A percentile compares a stretch with the other conserved stretches of the same genome.
Evolutionary conservation across 83 land plant genomes (phyloP).

Genomic region (Isoetes engelmannii): DNA sequence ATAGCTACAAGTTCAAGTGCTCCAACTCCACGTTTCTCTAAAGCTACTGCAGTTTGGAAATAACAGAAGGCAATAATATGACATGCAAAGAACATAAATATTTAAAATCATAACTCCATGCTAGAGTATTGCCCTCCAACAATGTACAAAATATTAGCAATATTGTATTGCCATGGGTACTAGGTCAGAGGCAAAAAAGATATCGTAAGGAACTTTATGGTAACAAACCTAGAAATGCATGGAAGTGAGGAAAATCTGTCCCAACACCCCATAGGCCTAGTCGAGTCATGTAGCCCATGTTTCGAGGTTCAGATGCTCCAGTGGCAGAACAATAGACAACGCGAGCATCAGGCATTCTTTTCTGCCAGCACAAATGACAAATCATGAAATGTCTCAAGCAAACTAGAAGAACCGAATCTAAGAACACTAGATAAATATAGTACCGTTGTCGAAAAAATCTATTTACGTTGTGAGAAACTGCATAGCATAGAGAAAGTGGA

Average conservation of each 20-base stretch:
- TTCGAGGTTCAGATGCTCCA: slow-evolving; percentile 96
- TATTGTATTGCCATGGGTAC: no score
- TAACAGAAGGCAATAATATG: slow-evolving; percentile 1
- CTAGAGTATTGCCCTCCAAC: no score
- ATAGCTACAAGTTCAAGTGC: slow-evolving; percentile 98
- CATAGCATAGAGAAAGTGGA: no score
- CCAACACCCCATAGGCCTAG: slow-evolving; percentile 97
- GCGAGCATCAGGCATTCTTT: slow-evolving; percentile 71
- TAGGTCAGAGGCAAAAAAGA: no score
- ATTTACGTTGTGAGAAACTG: no score
- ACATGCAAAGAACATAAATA: no score
- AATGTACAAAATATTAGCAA: no score
- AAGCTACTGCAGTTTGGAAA: slow-evolving; percentile 48
- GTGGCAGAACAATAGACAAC: slow-evolving; percentile 97
- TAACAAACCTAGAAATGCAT: slow-evolving; percentile 64
- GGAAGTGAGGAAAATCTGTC: slow-evolving; percentile 72
- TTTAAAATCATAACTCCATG: no score
- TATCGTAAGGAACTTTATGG: not conserved
- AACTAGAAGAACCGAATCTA: no score
- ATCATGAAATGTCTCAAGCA: no score
- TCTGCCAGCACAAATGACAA: slow-evolving; percentile 46
- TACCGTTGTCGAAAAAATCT: no score
- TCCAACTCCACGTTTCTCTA: slow-evolving; percentile 97
- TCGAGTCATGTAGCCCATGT: slow-evolving; percentile 96
- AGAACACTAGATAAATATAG: no score